Evolutionary conservation across 352 stramenopile genomes (phyloP), one percentile per base, ranked within the genome.

Genomic region (Globisporangium mamillatum): DNA sequence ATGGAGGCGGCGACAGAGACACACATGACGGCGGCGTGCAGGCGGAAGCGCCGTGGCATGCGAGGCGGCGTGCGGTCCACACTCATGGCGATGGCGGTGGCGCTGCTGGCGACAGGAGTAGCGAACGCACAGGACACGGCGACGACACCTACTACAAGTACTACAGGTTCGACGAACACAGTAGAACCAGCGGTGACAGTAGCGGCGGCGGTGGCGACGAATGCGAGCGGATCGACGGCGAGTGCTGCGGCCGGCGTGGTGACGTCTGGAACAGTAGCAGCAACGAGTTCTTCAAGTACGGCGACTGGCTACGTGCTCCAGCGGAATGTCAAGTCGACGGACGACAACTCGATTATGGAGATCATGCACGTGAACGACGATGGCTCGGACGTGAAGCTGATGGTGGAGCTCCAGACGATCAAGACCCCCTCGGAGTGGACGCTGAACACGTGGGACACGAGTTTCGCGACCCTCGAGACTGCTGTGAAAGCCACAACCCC

Each of bases 251-350:
- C 18, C 16, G 44, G 44, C 7, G 18, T 52, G 4, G 44, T 52
- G 44, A 2, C 41, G 0, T 50, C 41, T 50, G 41, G 41, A 22
- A 10, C 63, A 36, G 10, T 24, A 24, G 20, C 8, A 14, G 20
- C 57, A 14, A 5, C 65, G 16, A 5, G 55, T 3, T 52, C 64
- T 41, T 44, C 41, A 34, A 52, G 29, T 29, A 68, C 53, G 29
- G 48, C 64, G 4, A 56, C 38, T 34, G 63, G 55, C 52, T 82
- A 79, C 60, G 60, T 81, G 55, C 77, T 87, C 24, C 69, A 76
- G 25, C 66, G 65, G 0, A 71, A 24, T n/a, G 54, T 38, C 32
- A 70, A 69, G 14, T 53, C 34, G 6, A 44, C 63, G 5, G 14
- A 56, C 7, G 64, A 57, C 0, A 74, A 64, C 29, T 48, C 67